These are phyloP conservation scores for Fraxinus velutina DNA, from an alignment of 305 asterid genomes.

Conservation along the genomic window DNA sequence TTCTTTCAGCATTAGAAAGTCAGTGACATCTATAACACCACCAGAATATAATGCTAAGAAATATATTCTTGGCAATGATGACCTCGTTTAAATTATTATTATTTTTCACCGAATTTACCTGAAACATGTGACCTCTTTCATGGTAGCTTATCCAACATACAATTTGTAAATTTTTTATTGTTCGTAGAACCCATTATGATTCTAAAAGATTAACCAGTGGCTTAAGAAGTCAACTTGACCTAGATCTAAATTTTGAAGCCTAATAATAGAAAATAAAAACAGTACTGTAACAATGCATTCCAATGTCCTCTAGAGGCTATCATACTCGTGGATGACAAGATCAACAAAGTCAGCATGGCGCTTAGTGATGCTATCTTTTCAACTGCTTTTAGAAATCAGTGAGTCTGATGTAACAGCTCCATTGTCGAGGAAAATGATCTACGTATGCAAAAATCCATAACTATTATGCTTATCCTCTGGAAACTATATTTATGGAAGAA, in stretches of 20 bases:
- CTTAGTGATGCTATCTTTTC: neutral
- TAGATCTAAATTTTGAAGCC: neutral
- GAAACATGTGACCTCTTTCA: neutral
- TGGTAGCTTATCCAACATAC: neutral
- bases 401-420: neutral
- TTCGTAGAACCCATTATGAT: conserved; percentile 3
- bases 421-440: neutral
- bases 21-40: conserved; percentile 11
- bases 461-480: neutral
- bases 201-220: conserved; percentile 2
- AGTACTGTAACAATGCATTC: neutral
- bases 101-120: neutral
- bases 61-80: neutral
- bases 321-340: neutral
- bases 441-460: neutral
- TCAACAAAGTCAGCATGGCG: neutral
- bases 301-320: neutral
- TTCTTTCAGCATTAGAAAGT: conserved; percentile 8
- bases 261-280: conserved; percentile 4
- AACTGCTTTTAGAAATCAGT: neutral
- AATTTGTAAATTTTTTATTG: conserved; percentile 8
- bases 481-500: neutral
- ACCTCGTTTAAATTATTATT: neutral
- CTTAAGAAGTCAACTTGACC: neutral
- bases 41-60: conserved; percentile 12